Percentiles rank a stretch among this genome's conserved stretches.
Conservation (phyloP, 2,329 filamentous ascomycete species). For the Penicillium decumbens region DNA sequence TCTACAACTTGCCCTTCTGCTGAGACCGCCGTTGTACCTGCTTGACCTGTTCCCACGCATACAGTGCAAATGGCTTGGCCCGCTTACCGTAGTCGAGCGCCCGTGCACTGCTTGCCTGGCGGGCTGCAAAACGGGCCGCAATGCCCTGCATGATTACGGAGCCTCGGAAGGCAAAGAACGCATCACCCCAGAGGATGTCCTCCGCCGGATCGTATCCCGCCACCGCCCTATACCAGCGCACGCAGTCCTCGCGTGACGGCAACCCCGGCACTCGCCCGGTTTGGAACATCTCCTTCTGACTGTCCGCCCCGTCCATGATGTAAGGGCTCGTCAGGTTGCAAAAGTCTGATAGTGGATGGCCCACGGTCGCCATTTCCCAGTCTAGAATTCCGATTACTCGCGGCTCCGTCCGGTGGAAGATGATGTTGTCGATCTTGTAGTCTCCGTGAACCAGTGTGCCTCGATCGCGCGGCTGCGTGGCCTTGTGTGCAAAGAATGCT, state of each 20-base stretch:
- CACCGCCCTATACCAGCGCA: constrained; percentile 63
- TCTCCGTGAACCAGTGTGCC: constrained; percentile 85
- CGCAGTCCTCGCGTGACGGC: constrained; percentile 54
- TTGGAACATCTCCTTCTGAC: constrained; percentile 51
- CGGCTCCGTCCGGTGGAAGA: constrained; percentile 84
- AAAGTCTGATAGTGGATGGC: constrained; percentile 89
- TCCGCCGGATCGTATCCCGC: constrained; percentile 66
- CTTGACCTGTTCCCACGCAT: constrained; percentile 70
- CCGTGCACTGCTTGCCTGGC: constrained; percentile 84
- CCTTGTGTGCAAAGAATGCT: constrained; percentile 66
- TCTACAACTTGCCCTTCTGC: constrained; percentile 44
- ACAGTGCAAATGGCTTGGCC: constrained; percentile 67
- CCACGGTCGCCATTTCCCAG: constrained; percentile 98
- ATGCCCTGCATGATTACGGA: constrained; percentile 79
- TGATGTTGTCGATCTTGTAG: constrained; percentile 89
- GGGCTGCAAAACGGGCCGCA: constrained; percentile 73
- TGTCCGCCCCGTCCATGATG: constrained; percentile 33
- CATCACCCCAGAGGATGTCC: constrained; percentile 59
- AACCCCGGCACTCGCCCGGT: constrained; percentile 63
- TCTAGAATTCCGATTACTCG: constrained; percentile 89
- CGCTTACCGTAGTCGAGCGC: constrained; percentile 67
- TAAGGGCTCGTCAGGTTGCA: constrained; percentile 63
- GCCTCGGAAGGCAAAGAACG: constrained; percentile 57
- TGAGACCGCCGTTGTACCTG: constrained; percentile 41
- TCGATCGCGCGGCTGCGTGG: constrained; percentile 69